Base-by-base conservation (phyloP, 768 basidiomycete species). In the Leccinum rimulosum region DNA sequence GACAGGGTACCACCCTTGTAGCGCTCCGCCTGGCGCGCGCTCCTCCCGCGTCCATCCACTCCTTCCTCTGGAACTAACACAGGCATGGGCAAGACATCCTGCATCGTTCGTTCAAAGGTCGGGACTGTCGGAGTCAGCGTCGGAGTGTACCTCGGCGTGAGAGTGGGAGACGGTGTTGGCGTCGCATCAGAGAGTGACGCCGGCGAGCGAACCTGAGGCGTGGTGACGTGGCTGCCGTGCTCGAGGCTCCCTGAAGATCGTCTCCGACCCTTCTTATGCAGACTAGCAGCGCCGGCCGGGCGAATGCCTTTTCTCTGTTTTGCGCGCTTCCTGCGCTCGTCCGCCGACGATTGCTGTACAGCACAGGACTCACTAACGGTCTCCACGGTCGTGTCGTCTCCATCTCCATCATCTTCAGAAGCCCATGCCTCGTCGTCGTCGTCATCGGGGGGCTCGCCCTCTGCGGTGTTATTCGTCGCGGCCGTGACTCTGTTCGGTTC, bases 371-470 rank as follows among this genome's bases (percentile, higher is more conserved):
- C 22, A 9, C 19, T 19, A 45, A n/a, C 10, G 9, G 43, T 45
- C 43, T 45, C 43, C 43, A 49, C 52, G 33, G 60, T 52, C 3
- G 58, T 55, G 28, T 64, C 62, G 25, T 68, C 67, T 47, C 66
- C 72, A 57, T 78, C 80, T 25, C 68, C 73, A 51, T 90, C 88
- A 45, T 45, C 43, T 3, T 45, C 43, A 6, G 86, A 88, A 17
- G 79, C 78, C 87, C 86, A 88, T 2, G 83, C 87, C 1, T 87
- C 85, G 5, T 79, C 83, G 4, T 80, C 77, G 10, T 19, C 43
- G 19, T 45, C n/a, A 5, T 45, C 43, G 43, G 43, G 43, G 7
- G 11, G 55, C 7, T 71, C 70, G 30, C 55, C 52, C 36, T 61
- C 69, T 28, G 35, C 43, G 43, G 43, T 45, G 10, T 43, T 48